Evolutionary conservation across 345 rosid species (phyloP), one percentile per base, ranked within the genome.

Genomic region (Pistacia atlantica): DNA sequence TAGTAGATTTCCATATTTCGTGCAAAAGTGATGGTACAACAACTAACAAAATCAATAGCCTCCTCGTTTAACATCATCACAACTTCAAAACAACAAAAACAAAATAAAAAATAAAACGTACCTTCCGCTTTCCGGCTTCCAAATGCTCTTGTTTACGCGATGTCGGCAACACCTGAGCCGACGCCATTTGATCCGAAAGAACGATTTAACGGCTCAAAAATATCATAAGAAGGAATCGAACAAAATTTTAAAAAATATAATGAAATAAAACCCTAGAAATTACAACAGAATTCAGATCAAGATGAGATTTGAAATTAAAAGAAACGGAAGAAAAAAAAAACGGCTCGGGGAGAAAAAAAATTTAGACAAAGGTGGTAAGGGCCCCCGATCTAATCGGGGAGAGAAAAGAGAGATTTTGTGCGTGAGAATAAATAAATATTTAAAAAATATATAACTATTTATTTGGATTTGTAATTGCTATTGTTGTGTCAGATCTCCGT

Each of bases 61-160:
- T 4, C 42, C 22, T 10, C 14, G 20, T 16, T 18, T 51, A 25
- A 25, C 25, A 25, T 25, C 25, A 25, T 25, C 1, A 25, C 25
- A 25, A 25, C 25, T 25, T 25, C 25, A 25, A 25, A 52, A 69
- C 62, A 60, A 75, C n/a, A 48, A 14, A 13, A 69, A 55, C 2
- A 31, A 31, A 31, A 31, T 31, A 1, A 31, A 31, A 31, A 31
- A 31, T 1, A 79, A 31, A 46, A 67, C 48, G 38, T 83, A 93
- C 99, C 99, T 93, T 91, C 51, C 97, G 92, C 66, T 95, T 93
- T 71, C 98, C 99, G 77, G 98, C 98, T 79, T 92, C 91, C 75
- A 92, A 87, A 86, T 84, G 97, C 80, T 89, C 97, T 79, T 90
- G 97, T 80, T 91, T 91, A 68, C 92, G 90, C 4, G 96, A 85